Percentiles rank a stretch among this genome's conserved stretches.
phyloP scores from a whole-genome alignment of 1,284 basidiomycete genomes.

The Apiotrichum montevideense region DNA sequence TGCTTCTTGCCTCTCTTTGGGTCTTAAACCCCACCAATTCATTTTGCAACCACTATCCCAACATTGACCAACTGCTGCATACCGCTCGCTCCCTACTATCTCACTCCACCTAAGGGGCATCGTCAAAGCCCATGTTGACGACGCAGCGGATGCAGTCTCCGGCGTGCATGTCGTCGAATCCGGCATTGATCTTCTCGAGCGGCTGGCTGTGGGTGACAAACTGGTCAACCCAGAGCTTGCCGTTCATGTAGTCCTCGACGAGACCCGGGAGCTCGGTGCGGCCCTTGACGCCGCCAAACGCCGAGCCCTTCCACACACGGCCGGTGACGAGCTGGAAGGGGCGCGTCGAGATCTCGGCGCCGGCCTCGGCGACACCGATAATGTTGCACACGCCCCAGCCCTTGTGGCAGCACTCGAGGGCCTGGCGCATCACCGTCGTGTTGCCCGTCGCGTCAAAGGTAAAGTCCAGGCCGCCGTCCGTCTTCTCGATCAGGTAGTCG shows the following conservation, averaged over 20 bases:
- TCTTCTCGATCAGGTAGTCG: conserved; percentile 83
- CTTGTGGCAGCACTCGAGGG: conserved; percentile 96
- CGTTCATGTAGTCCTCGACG: conserved; percentile 56
- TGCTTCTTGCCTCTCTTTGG: no score
- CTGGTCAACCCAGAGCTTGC: conserved; percentile 62
- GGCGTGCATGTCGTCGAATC: conserved; percentile 90
- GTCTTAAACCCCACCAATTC: no score
- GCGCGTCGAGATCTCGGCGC: conserved; percentile 92
- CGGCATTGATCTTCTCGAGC: conserved; percentile 75
- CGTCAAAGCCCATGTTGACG: conserved; percentile 48
- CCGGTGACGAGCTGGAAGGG: conserved; percentile 81
- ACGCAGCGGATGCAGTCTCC: conserved; percentile 92
- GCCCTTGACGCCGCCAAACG: conserved; percentile 98
- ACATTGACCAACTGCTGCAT: no score
- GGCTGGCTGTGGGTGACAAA: conserved; percentile 76
- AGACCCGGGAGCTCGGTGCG: conserved; percentile 87
- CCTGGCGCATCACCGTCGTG: conserved; percentile 89
- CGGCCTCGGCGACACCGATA: conserved; percentile 93
- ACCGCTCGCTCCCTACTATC: no score
- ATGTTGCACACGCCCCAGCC: conserved; percentile 97
- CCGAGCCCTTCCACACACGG: conserved; percentile 88
- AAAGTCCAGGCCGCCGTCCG: conserved; percentile 94
- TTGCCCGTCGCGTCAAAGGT: conserved; percentile 97
- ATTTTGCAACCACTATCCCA: no score
- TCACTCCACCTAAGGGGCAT: conserved; percentile 4